A percentile compares a stretch with the other conserved stretches of the same genome.
phyloP scores from a whole-genome alignment of 2,329 filamentous ascomycete genomes.

The Paecilomyces dactylethromorphus region DNA sequence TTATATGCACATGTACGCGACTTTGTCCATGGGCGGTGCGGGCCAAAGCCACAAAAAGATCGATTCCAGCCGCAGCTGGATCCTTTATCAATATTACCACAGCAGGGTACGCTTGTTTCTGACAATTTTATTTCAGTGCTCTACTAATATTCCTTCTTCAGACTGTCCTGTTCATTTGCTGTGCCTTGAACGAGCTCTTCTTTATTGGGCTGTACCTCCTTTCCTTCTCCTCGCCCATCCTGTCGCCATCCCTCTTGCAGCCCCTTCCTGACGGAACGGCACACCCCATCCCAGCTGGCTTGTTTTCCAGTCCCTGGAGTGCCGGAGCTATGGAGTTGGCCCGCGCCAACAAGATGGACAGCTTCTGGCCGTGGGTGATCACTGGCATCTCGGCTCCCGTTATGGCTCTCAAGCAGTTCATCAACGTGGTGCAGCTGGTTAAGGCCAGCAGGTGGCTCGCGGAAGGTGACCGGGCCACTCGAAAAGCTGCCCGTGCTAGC shows the following conservation, averaged over 20 bases:
- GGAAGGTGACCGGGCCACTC: constrained; percentile 72
- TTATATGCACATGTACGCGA: constrained; percentile 99
- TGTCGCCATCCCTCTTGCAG: constrained; percentile 76
- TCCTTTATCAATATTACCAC: constrained; percentile 93
- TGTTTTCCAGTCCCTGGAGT: constrained; percentile 86
- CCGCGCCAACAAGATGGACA: constrained; percentile 87
- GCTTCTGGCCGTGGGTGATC: constrained; percentile 69
- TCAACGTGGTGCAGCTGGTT: constrained; percentile 90
- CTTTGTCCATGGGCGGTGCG: constrained; percentile 75
- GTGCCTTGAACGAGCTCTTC: constrained; percentile 87
- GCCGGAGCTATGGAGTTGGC: constrained; percentile 89
- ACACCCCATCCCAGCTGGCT: constrained; percentile 59
- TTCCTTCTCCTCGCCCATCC: constrained; percentile 84
- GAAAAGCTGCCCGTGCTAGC: constrained; percentile 43
- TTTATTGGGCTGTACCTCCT: constrained; percentile 98
- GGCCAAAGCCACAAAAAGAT: constrained; percentile 87
- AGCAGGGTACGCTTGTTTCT: constrained; percentile 66
- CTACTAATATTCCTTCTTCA: constrained; percentile 30
- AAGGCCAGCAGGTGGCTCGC: constrained; percentile 90
- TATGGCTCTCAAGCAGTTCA: constrained; percentile 86
- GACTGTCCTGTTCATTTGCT: constrained; percentile 87
- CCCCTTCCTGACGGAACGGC: constrained; percentile 61
- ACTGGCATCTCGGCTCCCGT: constrained; percentile 73
- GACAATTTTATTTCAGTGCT: constrained; percentile 2
- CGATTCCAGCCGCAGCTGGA: constrained; percentile 76